Percentiles rank a stretch among this genome's conserved stretches.
These are phyloP conservation scores for Lathyrus sativus DNA, from an alignment of 306 rosid species.

Conservation along the genomic window DNA sequence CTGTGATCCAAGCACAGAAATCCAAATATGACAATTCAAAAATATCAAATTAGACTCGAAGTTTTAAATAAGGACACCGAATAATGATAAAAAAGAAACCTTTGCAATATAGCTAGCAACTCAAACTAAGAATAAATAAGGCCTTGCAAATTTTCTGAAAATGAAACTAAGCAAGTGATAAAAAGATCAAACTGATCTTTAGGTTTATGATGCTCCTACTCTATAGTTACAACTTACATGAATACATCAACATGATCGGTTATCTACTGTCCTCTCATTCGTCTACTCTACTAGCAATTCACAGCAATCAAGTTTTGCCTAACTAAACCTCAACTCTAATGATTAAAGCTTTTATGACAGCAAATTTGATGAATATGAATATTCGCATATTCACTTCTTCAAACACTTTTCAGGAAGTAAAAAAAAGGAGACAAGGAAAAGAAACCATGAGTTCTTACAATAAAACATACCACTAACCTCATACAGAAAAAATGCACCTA, in stretches of 20 bases:
- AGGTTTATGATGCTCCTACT: constrained; percentile 14
- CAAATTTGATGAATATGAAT: not conserved
- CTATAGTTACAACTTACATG: not conserved
- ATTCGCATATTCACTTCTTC: not conserved
- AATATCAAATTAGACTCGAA: too few relatives aligned
- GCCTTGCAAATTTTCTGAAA: constrained; percentile 8
- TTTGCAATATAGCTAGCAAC: constrained; percentile 8
- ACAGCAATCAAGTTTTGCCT: not conserved
- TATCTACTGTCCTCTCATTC: not conserved
- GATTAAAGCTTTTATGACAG: not conserved
- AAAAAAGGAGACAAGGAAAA: too few relatives aligned
- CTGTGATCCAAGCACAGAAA: too few relatives aligned
- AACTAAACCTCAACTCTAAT: not conserved
- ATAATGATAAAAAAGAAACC: too few relatives aligned
- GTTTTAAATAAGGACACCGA: too few relatives aligned
- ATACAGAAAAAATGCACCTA: too few relatives aligned
- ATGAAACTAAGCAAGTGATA: constrained; percentile 6
- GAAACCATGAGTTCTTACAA: too few relatives aligned
- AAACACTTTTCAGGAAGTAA: too few relatives aligned
- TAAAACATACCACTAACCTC: constrained; percentile 13
- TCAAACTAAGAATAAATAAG: constrained; percentile 24
- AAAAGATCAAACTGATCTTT: constrained; percentile 2
- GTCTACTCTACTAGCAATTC: not conserved
- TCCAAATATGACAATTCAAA: too few relatives aligned
- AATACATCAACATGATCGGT: constrained; percentile 18